phyloP scores from a whole-genome alignment of 306 rosid genomes.

The Fagus crenata region DNA sequence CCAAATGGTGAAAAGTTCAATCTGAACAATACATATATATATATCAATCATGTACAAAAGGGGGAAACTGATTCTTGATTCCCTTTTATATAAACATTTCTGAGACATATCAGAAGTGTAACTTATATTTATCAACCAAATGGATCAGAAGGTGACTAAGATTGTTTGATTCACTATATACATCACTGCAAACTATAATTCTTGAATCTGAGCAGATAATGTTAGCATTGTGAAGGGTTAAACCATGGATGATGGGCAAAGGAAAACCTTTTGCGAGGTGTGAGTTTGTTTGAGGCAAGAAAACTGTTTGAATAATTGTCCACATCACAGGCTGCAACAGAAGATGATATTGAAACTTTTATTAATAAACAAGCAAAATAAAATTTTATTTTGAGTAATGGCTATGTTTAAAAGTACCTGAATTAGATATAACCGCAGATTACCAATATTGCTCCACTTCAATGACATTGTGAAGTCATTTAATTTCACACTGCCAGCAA shows the following conservation, averaged over 20 bases:
- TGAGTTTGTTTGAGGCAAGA: slow-evolving; percentile 69
- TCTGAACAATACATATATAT: background rate
- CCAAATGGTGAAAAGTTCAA: background rate
- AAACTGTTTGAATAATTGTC: slow-evolving; percentile 66
- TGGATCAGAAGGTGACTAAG: slow-evolving; percentile 15
- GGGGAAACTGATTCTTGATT: slow-evolving; percentile 25
- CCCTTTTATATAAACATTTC: slow-evolving; percentile 28
- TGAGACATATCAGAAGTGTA: slow-evolving; percentile 7
- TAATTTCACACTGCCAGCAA: slow-evolving; percentile 56
- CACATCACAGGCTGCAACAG: slow-evolving; percentile 68
- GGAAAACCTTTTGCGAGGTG: slow-evolving; percentile 76
- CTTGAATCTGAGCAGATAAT: slow-evolving; percentile 57
- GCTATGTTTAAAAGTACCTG: slow-evolving; percentile 50
- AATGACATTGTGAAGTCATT: slow-evolving; percentile 67
- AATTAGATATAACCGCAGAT: slow-evolving; percentile 68
- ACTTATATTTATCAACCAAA: slow-evolving; percentile 1
- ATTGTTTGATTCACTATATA: slow-evolving; percentile 36
- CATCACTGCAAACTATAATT: slow-evolving; percentile 69
- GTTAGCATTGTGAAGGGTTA: slow-evolving; percentile 61
- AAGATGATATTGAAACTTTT: slow-evolving; percentile 9
- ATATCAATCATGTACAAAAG: slow-evolving; percentile 9
- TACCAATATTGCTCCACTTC: slow-evolving; percentile 87
- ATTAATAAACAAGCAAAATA: slow-evolving; percentile 7
- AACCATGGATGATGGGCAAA: slow-evolving; percentile 72
- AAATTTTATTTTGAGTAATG: background rate